Evolutionary conservation across 441 rosid genomes (phyloP), one percentile per base, ranked within the genome.

Genomic region (Adansonia gregorii): DNA sequence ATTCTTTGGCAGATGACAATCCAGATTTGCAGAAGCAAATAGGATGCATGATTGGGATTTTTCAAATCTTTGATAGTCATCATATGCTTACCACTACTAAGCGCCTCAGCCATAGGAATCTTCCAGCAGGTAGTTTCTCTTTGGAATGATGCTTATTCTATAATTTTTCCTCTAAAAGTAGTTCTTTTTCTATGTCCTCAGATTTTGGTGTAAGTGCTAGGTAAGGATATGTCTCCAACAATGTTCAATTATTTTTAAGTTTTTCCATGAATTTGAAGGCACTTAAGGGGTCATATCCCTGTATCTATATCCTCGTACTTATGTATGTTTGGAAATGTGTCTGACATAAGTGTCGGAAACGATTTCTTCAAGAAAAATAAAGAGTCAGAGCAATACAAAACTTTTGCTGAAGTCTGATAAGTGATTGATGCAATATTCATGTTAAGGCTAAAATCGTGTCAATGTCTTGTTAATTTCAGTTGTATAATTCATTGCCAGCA

Each of bases 21-120:
- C 88, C 94, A 45, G 97, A 92, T 82, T 85, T 95, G 84, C 93
- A 90, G 89, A 94, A 88, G 90, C 94, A 89, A 81, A 89, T 94
- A 19, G 99, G 99, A 78, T 95, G 99, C 87, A 91, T 95, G 94
- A 91, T 88, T 61, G 97, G 97, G 78, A 85, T 92, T 80, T 88
- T 91, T 72, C 99, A 95, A 85, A 79, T 95, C 68, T 93, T 95
- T 80, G 98, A 94, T 87, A 91, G 94, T n/a, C 90, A 87, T 43
- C 89, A 85, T 22, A 75, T 85, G 80, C 74, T 94, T 55, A 75
- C 88, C 27, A 79, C 85, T 31, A 79, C 85, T 31, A 85, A 92
- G 83, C 92, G 89, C 76, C 68, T 76, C 64, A 82, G 66, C 82
- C 87, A 84, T 56, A 86, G 83, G 85, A 91, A 87, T 84, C 93